Evolutionary conservation across 345 rosid genomes (phyloP).

Genomic region (Reutealis trisperma): DNA sequence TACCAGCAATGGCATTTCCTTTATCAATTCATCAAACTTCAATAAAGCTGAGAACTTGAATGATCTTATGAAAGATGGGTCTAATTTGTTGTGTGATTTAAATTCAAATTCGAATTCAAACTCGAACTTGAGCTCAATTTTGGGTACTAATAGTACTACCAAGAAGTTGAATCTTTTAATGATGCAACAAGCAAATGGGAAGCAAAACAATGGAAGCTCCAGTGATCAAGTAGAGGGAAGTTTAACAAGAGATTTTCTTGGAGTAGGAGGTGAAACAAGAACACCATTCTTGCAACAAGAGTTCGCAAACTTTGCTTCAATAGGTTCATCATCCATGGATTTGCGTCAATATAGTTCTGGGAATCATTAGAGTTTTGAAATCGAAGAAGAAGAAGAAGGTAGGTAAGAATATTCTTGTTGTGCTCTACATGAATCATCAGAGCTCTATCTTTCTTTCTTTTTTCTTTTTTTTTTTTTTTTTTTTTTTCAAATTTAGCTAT

Average conservation of each 20-base stretch:
- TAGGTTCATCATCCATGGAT: constrained; percentile 34
- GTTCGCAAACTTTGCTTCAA: constrained; percentile 37
- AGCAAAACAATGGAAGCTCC: background rate
- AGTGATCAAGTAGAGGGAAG: constrained; percentile 24
- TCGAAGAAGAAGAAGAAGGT: no score
- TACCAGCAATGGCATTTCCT: constrained; percentile 23
- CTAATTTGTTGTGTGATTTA: background rate
- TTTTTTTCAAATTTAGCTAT: background rate
- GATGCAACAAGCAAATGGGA: constrained; percentile 13
- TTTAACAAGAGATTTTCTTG: constrained; percentile 71
- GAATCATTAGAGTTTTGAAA: background rate
- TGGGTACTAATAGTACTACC: background rate
- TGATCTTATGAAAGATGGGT: constrained; percentile 13
- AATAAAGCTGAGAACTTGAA: constrained; percentile 25
- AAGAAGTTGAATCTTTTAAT: constrained; percentile 13
- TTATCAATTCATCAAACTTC: constrained; percentile 23
- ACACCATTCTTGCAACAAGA: constrained; percentile 44
- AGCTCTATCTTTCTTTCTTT: no score
- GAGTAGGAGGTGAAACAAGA: constrained; percentile 48
- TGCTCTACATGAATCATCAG: background rate
- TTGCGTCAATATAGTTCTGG: constrained; percentile 26
- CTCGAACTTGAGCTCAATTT: constrained; percentile 10
- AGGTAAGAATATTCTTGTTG: constrained; percentile 1
- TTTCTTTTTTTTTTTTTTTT: background rate
- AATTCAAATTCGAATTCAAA: no score